Percentiles rank a stretch among this genome's conserved stretches.
Evolutionary conservation across 768 basidiomycete genomes (phyloP).

Genomic region (Lactarius hengduanensis): DNA sequence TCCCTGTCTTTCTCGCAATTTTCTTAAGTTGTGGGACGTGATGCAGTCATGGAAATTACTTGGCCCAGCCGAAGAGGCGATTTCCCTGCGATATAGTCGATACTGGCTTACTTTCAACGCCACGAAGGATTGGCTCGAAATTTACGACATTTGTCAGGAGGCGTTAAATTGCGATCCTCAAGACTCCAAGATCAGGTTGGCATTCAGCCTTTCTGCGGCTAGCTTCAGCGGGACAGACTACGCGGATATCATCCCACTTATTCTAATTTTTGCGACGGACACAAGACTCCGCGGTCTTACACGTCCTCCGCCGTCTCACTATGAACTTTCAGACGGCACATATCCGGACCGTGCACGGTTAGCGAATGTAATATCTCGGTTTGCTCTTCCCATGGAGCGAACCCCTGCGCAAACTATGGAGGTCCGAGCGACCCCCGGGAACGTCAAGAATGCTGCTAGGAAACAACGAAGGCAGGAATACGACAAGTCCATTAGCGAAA

Average conservation of each 20-base stretch:
- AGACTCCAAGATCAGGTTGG: neutral
- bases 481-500: neutral
- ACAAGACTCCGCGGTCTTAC: neutral
- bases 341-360: neutral
- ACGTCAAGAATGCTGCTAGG: neutral
- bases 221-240: neutral
- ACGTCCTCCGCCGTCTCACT: slow-evolving; percentile 28
- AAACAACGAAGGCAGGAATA: neutral
- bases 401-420: neutral
- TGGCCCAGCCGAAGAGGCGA: neutral
- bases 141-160: slow-evolving; percentile 6
- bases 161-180: neutral
- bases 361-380: neutral
- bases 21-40: no score
- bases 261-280: slow-evolving; percentile 6
- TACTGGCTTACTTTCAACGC: slow-evolving; percentile 15
- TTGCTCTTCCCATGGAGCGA: neutral
- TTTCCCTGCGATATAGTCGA: slow-evolving; percentile 11
- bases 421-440: neutral
- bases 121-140: slow-evolving; percentile 2
- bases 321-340: slow-evolving; percentile 9
- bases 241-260: neutral
- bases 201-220: slow-evolving; percentile 5
- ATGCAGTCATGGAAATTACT: slow-evolving; percentile 13
- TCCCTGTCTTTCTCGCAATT: neutral